Base-by-base conservation (phyloP, 2,329 filamentous ascomycete species). In the Hypoxylon sp. region DNA sequence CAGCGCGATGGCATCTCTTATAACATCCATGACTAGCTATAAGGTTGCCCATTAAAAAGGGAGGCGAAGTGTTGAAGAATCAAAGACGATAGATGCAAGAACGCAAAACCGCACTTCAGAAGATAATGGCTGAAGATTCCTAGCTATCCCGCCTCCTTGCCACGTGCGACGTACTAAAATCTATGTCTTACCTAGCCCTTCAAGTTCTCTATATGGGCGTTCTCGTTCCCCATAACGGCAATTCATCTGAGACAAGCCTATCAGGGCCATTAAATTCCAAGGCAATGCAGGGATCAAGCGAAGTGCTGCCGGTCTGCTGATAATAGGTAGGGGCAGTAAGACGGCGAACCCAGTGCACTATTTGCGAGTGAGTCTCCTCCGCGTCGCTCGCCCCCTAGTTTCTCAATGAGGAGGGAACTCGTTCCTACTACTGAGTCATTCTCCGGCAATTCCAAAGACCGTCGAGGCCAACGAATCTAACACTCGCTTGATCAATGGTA, bases 71-170 rank as follows among this genome's bases (percentile, higher is more conserved):
- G 65, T 19, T 52, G 52, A 63, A 67, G 60, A 72, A 68, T 57
- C 38, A 41, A 36, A 61, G 25, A 50, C 53, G 32, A 62, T 62
- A 56, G 21, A 57, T 32, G 19, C 21, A 46, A 65, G 57, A 48
- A 53, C 11, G 43, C 28, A 28, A 51, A 60, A 71, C 67, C 57
- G 62, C 51, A 55, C 43, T 43, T 34, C 60, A 59, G 49, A 60
- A 69, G 64, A 72, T 57, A 58, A 60, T 70, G 72, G 71, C 65
- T 65, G 65, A 61, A 65, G 58, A 74, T 74, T 73, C 70, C 68
- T 67, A n/a, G 3, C 32, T 48, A 59, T 48, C 51, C 61, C 48
- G 49, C 65, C 63, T 9, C 38, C 36, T n/a, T 55, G 46, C 59
- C 62, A 68, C 60, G 59, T 66, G 68, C 63, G 62, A 34, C n/a